Base-by-base conservation (phyloP, 306 rosid genomes). In the Alnus glutinosa region DNA sequence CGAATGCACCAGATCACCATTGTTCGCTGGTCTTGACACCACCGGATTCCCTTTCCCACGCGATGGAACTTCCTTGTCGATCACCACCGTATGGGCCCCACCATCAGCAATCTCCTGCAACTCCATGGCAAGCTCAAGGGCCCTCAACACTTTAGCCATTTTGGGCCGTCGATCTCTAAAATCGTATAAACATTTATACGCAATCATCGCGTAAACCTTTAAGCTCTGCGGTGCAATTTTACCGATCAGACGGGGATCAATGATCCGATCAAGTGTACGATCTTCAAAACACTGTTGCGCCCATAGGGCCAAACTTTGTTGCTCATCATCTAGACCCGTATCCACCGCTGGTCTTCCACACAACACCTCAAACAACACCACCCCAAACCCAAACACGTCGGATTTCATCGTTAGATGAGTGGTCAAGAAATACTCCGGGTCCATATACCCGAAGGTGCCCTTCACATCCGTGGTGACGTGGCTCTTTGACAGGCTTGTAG, bases 121-220 rank as follows among this genome's bases (percentile, higher is more conserved):
- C 52, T 68, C 39, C 74, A 36, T 30, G 1, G 73, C 74, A n/a
- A 4, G 0, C 80, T 77, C 80, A 11, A 77, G 74, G 44, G 66
- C 80, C 80, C 37, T 37, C 55, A 77, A 37, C 74, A 77, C 80
- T 16, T 77, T 54, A n/a, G 50, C 52, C 80, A 77, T 66, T 36
- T 32, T 37, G 51, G 80, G 80, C 42, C 80, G 74, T 67, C 36
- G 74, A 5, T 67, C 12, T 37, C 74, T 64, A 10, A 37, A 66
- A 0, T 68, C 71, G 5, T 64, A 2, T 54, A 67, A 12, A 34
- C 80, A 77, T 68, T 39, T 28, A 52, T 77, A 30, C 0, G 74
- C 74, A 6, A 77, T 66, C 32, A 19, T 66, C 1, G 74, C 42
- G 49, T 37, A 77, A 54, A 77, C 47, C 71, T 39, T 16, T 15